Conservation (phyloP, 768 basidiomycete species). For the Pleurotus citrinopileatus region DNA sequence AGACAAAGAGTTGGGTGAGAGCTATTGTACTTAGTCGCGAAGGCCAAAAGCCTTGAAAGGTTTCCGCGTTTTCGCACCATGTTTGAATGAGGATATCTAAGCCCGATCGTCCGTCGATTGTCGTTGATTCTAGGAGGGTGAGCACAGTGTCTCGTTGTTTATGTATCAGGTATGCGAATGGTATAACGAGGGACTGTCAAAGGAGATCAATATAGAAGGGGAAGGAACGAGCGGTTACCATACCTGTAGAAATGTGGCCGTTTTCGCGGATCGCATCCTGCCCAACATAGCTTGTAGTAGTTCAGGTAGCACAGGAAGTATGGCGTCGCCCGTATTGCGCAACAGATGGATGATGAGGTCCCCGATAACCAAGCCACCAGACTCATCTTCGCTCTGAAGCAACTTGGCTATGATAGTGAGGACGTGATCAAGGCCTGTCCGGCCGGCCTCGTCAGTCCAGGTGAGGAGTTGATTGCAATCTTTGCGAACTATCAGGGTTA, state of each 20-base stretch:
- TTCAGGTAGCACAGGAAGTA: constrained; percentile 84
- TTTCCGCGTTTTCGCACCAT: constrained; percentile 95
- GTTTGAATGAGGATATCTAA: constrained; percentile 88
- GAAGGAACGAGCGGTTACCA: constrained; percentile 12
- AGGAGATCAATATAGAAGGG: not conserved
- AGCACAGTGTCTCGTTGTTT: constrained; percentile 83
- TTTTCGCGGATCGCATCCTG: constrained; percentile 82
- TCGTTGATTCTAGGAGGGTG: constrained; percentile 67
- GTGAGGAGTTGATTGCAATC: constrained; percentile 77
- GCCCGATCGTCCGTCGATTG: constrained; percentile 56
- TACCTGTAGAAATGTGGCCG: constrained; percentile 90
- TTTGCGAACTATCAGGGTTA: constrained; percentile 85
- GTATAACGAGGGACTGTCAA: constrained; percentile 78
- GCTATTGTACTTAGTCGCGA: constrained; percentile 83
- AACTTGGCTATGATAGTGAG: constrained; percentile 76
- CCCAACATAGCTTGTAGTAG: constrained; percentile 80
- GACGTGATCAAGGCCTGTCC: constrained; percentile 73
- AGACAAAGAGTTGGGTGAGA: constrained; percentile 68
- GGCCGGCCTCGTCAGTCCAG: constrained; percentile 68
- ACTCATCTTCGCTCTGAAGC: constrained; percentile 80
- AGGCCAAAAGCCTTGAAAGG: constrained; percentile 95
- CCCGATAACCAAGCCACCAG: constrained; percentile 89
- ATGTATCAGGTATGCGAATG: constrained; percentile 91
- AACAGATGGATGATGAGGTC: constrained; percentile 94
- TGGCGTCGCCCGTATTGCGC: constrained; percentile 73